These are phyloP conservation scores for Trypanosomatidae sp. DNA, from an alignment of 208 protist genomes.

Conservation along the genomic window DNA sequence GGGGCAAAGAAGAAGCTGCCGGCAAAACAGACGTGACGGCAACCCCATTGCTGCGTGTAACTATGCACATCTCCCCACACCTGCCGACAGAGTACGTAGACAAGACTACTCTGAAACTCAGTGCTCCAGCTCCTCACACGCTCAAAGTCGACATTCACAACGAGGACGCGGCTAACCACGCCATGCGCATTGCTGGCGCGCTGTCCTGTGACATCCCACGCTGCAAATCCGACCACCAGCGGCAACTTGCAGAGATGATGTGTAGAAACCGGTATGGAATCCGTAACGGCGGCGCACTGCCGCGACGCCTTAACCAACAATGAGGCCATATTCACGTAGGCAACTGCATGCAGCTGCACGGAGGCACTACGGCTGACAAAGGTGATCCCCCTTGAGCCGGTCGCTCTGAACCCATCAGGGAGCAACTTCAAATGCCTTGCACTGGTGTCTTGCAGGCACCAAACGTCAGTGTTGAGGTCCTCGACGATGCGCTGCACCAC, in stretches of 20 bases:
- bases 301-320: not conserved
- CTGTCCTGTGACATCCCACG: not conserved
- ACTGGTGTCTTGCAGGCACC: constrained; percentile 18
- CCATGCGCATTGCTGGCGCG: no score
- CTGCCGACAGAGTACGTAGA: constrained; percentile 4
- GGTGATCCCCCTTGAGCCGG: not conserved
- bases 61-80: constrained; percentile 10
- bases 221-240: constrained; percentile 7
- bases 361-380: constrained; percentile 9
- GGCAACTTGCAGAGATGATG: constrained; percentile 12
- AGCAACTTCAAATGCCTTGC: constrained; percentile 15
- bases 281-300: constrained; percentile 8
- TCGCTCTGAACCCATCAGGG: not conserved
- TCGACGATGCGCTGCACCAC: constrained; percentile 4
- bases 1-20: constrained; percentile 19
- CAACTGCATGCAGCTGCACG: not conserved
- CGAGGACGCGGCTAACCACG: not conserved
- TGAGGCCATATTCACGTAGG: constrained; percentile 2
- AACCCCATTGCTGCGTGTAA: constrained; percentile 8
- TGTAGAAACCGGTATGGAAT: constrained; percentile 3
- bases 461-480: constrained; percentile 7
- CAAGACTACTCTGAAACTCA: constrained; percentile 7
- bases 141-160: constrained; percentile 20
- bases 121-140: constrained; percentile 2
- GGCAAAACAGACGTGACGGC: constrained; percentile 18